These are phyloP conservation scores for Hericium coralloides DNA, from an alignment of 768 basidiomycete genomes.

Conservation along the genomic window DNA sequence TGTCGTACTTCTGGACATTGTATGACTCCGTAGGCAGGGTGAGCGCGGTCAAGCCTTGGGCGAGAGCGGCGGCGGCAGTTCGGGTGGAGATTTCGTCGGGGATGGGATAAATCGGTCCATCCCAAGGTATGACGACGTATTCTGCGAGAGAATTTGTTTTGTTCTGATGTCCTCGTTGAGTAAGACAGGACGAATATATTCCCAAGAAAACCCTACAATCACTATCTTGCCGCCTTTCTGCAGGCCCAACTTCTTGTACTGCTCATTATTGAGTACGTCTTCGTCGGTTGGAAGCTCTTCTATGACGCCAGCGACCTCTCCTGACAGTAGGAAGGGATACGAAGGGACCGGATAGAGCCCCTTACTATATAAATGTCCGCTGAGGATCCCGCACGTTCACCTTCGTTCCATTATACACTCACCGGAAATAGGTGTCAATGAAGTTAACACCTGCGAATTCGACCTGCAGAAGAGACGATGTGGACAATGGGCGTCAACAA, in stretches of 20 bases:
- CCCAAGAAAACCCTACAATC: conserved; percentile 36
- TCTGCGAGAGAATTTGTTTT: conserved; percentile 45
- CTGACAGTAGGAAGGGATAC: conserved; percentile 64
- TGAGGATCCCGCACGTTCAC: no score
- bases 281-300: conserved; percentile 64
- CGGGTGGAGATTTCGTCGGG: conserved; percentile 52
- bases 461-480: conserved; percentile 33
- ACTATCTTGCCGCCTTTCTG: conserved; percentile 63
- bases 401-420: neutral
- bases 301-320: conserved; percentile 72
- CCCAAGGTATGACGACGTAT: conserved; percentile 61
- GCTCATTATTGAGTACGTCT: conserved; percentile 46
- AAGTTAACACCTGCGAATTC: conserved; percentile 82
- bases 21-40: conserved; percentile 82
- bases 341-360: conserved; percentile 53
- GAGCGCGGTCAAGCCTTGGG: conserved; percentile 75
- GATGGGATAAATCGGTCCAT: conserved; percentile 39
- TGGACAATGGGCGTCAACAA: neutral
- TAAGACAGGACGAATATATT: neutral
- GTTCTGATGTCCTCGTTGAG: neutral
- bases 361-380: conserved; percentile 24
- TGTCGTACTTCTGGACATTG: conserved; percentile 70
- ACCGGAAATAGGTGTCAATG: conserved; percentile 79
- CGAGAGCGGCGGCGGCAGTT: conserved; percentile 56
- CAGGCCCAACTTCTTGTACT: conserved; percentile 56